phyloP scores from a whole-genome alignment of 495 filamentous ascomycete genomes.

The Chaetomium fimeti region DNA sequence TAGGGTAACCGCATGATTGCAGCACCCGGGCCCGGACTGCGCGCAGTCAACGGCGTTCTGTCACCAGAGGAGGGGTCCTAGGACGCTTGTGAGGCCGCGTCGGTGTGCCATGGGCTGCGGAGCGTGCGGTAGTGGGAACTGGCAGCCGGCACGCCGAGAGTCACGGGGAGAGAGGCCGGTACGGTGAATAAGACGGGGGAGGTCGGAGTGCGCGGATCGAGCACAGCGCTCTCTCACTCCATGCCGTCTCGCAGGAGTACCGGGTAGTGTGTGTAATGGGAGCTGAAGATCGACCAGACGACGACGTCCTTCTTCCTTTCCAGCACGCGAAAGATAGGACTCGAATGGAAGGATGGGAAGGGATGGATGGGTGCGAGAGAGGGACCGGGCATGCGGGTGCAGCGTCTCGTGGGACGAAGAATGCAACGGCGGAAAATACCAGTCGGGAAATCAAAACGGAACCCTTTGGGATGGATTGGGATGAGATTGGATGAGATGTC shows the following conservation, averaged over 20 bases:
- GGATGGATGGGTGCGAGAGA: constrained; percentile 3
- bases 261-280: not conserved
- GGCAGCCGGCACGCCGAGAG: constrained; percentile 3
- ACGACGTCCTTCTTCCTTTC: too few relatives aligned
- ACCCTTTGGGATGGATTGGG: constrained; percentile 2
- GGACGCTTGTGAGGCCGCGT: constrained; percentile 33
- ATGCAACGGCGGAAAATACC: constrained; percentile 27
- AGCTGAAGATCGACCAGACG: not conserved
- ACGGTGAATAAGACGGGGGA: not conserved
- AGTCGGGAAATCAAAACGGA: constrained; percentile 14
- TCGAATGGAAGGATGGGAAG: not conserved
- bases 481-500: constrained; percentile 15
- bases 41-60: constrained; percentile 23
- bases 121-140: constrained; percentile 17
- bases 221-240: constrained; percentile 12
- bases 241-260: constrained; percentile 11
- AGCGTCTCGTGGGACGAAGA: constrained; percentile 24
- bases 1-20: constrained; percentile 38
- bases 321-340: constrained; percentile 1
- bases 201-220: constrained; percentile 11
- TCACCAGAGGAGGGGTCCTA: constrained; percentile 35
- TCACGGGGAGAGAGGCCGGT: not conserved
- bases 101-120: constrained; percentile 38
- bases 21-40: constrained; percentile 29
- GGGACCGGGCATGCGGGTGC: constrained; percentile 17